These are phyloP conservation scores for Rubus idaeus DNA, from an alignment of 306 rosid species.

Conservation along the genomic window DNA sequence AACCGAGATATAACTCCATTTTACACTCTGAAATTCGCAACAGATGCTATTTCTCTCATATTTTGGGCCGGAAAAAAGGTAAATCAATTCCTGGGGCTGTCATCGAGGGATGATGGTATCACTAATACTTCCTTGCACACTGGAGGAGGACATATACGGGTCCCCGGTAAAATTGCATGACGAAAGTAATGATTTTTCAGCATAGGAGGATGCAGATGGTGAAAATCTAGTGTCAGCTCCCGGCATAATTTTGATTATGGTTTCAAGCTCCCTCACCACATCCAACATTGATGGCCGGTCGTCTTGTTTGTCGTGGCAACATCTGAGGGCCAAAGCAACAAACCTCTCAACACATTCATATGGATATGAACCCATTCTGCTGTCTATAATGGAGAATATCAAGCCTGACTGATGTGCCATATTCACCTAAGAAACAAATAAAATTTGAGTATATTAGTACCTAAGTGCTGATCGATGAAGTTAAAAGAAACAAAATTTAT, in stretches of 20 bases:
- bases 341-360: conserved; percentile 55
- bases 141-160: conserved; percentile 34
- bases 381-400: conserved; percentile 51
- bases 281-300: conserved; percentile 61
- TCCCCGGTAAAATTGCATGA: conserved; percentile 31
- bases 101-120: conserved; percentile 56
- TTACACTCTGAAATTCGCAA: neutral
- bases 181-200: conserved; percentile 32
- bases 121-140: conserved; percentile 42
- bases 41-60: neutral
- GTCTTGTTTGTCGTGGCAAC: conserved; percentile 61
- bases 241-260: conserved; percentile 50
- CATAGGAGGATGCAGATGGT: conserved; percentile 31
- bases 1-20: neutral
- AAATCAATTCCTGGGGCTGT: neutral
- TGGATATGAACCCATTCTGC: conserved; percentile 55
- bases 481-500: neutral
- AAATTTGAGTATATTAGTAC: neutral
- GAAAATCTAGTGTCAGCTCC: conserved; percentile 44
- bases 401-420: conserved; percentile 47
- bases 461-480: neutral
- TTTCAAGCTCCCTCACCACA: conserved; percentile 72
- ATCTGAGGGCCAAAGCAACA: conserved; percentile 52
- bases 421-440: conserved; percentile 42
- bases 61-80: neutral